These are phyloP conservation scores for Chalciporus sphaerocephalus DNA, from an alignment of 768 basidiomycete genomes.

Conservation along the genomic window DNA sequence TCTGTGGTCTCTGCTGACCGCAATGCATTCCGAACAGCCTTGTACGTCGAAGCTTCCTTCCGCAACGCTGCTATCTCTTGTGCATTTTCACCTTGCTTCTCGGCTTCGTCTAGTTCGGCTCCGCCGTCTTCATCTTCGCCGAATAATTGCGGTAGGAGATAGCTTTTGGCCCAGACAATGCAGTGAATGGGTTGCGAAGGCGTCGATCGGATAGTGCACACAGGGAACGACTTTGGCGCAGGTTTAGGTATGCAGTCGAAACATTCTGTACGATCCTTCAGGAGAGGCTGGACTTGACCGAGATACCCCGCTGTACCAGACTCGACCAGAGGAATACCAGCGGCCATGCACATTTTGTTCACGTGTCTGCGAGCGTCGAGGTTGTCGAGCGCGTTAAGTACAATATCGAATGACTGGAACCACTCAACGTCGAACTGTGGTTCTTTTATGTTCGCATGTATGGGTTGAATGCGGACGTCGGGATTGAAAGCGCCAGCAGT, in stretches of 20 bases:
- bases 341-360: conserved; percentile 97
- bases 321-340: conserved; percentile 85
- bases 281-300: conserved; percentile 92
- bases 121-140: conserved; percentile 86
- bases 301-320: conserved; percentile 96
- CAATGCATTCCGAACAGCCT: conserved; percentile 69
- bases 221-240: conserved; percentile 91
- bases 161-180: conserved; percentile 98
- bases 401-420: conserved; percentile 88
- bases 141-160: conserved; percentile 93
- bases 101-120: conserved; percentile 85
- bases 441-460: conserved; percentile 96
- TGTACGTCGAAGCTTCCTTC: conserved; percentile 86
- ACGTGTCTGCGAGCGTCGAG: conserved; percentile 93
- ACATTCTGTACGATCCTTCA: conserved; percentile 91
- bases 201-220: conserved; percentile 96
- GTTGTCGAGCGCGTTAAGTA: conserved; percentile 95
- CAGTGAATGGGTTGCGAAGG: conserved; percentile 98
- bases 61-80: conserved; percentile 87
- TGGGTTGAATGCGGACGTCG: conserved; percentile 78
- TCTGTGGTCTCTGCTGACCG: conserved; percentile 36
- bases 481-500: conserved; percentile 85
- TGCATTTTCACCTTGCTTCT: conserved; percentile 89
- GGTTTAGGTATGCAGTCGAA: conserved; percentile 95
- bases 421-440: conserved; percentile 83